Evolutionary conservation across 495 filamentous ascomycete species (phyloP), one percentile per base, ranked within the genome.

Genomic region (Penicillium atrosanguineum): DNA sequence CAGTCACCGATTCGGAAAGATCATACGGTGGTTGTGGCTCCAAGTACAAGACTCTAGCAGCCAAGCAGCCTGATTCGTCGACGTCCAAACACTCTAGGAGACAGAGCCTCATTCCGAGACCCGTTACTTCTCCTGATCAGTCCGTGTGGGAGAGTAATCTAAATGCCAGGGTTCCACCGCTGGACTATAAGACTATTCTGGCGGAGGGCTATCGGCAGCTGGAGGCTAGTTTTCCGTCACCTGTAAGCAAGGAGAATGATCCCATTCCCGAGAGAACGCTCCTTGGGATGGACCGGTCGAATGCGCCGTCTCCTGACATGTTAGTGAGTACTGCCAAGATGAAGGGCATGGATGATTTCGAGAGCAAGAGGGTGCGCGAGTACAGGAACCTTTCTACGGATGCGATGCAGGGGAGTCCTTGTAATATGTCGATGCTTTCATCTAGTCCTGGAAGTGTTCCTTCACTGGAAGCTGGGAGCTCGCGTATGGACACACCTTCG

Each of bases 331-430:
- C 6, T 19, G 16, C 38, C 38, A 5, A 11, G 38, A 1, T 18
- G 38, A 18, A 40, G 5, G 7, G 34, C 11, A 3, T 37, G 34
- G 11, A 7, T 40, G 18, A 6, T 3, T 23, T 21, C 9, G 38
- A 38, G 21, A 19, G n/a, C 18, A 34, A 25, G 7, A 8, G 16
- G 7, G 15, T 18, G 42, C 20, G 20, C 16, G 43, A 44, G 21
- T 25, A 36, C 20, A 52, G 56, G 28, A 56, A 28, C 8, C 18
- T 48, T 38, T 65, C 62, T 9, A 52, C 50, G 1, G 53, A 49
- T 37, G 60, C 41, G 47, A 49, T 40, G 14, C 26, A 23, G 12
- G 56, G 56, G 8, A 65, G 56, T 16, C 42, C 55, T 18, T 56
- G 46, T 31, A 55, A 62, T 20, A 41, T 38, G 15, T 26, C 42